These are phyloP conservation scores for Tylopilus balloui DNA, from an alignment of 768 basidiomycete species.

Conservation along the genomic window DNA sequence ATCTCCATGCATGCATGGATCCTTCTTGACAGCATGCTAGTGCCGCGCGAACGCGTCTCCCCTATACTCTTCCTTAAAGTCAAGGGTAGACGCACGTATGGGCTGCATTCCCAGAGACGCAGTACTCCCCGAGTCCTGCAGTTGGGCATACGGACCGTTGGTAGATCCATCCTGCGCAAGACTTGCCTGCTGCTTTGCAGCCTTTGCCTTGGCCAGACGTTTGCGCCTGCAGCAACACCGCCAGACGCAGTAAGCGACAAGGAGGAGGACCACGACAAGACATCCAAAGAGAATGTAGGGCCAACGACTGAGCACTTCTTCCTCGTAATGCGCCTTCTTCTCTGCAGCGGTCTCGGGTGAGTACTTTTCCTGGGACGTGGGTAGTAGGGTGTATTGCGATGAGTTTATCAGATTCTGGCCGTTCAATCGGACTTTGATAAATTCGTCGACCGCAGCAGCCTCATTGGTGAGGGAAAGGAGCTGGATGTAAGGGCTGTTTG, in stretches of 20 bases:
- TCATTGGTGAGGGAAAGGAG: slow-evolving; percentile 56
- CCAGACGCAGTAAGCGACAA: slow-evolving; percentile 51
- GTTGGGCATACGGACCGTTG: slow-evolving; percentile 20
- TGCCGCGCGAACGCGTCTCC: slow-evolving; percentile 16
- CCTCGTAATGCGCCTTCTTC: slow-evolving; percentile 63
- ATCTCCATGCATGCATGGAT: neutral
- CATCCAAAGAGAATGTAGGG: slow-evolving; percentile 66
- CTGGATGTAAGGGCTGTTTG: slow-evolving; percentile 63
- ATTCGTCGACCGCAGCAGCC: slow-evolving; percentile 55
- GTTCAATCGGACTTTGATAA: slow-evolving; percentile 55
- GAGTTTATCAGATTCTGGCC: slow-evolving; percentile 56
- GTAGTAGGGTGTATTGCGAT: slow-evolving; percentile 55
- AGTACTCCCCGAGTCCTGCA: slow-evolving; percentile 27
- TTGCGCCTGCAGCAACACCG: slow-evolving; percentile 51
- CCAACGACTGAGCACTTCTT: slow-evolving; percentile 65
- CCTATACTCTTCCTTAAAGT: slow-evolving; percentile 17
- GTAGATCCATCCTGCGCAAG: neutral
- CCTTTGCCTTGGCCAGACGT: slow-evolving; percentile 27
- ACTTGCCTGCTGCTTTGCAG: slow-evolving; percentile 17
- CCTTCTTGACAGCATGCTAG: neutral
- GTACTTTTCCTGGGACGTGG: slow-evolving; percentile 50
- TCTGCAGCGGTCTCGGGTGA: slow-evolving; percentile 62
- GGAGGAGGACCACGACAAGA: slow-evolving; percentile 44
- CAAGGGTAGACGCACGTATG: slow-evolving; percentile 17
- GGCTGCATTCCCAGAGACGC: slow-evolving; percentile 30